Evolutionary conservation across 2,329 filamentous ascomycete species (phyloP).

Genomic region (Hymenoscyphus fructigenus): DNA sequence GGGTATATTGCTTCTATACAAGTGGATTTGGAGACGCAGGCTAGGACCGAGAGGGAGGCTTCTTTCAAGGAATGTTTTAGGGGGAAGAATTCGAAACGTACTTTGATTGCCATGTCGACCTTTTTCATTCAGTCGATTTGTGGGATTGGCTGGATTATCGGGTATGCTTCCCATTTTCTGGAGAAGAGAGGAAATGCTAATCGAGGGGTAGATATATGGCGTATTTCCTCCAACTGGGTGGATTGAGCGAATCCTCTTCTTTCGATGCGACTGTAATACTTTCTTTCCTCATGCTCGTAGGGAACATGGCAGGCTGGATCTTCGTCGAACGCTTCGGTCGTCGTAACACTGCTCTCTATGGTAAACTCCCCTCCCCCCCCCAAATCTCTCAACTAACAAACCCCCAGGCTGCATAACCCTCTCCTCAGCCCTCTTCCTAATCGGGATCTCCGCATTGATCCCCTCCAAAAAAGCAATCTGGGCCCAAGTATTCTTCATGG

Average conservation of each 20-base stretch:
- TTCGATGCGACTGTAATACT: conserved; percentile 34
- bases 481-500: conserved; percentile 30
- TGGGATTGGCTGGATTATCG: conserved; percentile 38
- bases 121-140: conserved; percentile 37
- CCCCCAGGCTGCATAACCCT: conserved; percentile 17
- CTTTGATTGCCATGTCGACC: conserved; percentile 33
- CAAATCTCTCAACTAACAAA: background rate
- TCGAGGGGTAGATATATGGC: conserved; percentile 20
- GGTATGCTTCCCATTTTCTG: conserved; percentile 19
- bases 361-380: background rate
- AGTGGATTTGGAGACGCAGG: background rate
- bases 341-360: conserved; percentile 31
- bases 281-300: conserved; percentile 34
- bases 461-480: conserved; percentile 19
- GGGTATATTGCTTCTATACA: conserved; percentile 7
- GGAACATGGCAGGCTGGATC: conserved; percentile 37
- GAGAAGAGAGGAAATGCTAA: background rate
- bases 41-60: background rate
- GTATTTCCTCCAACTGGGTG: conserved; percentile 36
- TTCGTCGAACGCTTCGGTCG: conserved; percentile 36
- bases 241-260: conserved; percentile 26
- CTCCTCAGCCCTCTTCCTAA: conserved; percentile 22
- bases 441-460: conserved; percentile 24
- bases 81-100: conserved; percentile 22
- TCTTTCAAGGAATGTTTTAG: conserved; percentile 25